Conservation (phyloP, 108 stramenopile genomes). For the Skeletonema grethae region DNA sequence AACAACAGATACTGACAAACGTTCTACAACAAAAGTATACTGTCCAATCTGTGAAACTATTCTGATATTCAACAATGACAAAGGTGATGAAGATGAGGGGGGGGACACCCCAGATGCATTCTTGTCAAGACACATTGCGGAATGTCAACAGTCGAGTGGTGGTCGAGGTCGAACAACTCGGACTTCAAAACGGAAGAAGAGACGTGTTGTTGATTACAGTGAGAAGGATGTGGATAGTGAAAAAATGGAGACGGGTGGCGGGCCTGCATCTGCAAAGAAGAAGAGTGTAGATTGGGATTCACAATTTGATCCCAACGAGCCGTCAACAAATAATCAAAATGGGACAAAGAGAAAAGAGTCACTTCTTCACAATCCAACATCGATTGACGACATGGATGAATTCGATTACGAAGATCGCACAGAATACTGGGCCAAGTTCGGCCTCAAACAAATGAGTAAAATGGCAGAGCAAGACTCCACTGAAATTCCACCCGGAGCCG, state of each 20-base stretch:
- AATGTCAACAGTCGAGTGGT: constrained; percentile 36
- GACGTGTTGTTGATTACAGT: constrained; percentile 18
- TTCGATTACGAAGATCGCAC: constrained; percentile 80
- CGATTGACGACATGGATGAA: constrained; percentile 77
- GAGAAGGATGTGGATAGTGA: constrained; percentile 16
- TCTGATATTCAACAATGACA: constrained; percentile 10
- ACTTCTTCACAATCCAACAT: not conserved
- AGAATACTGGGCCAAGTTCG: constrained; percentile 77
- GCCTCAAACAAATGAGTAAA: constrained; percentile 60
- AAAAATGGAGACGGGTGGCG: not conserved
- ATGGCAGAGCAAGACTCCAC: constrained; percentile 73
- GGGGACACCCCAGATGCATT: constrained; percentile 38
- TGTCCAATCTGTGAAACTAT: constrained; percentile 46
- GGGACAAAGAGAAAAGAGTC: not conserved
- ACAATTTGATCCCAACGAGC: constrained; percentile 8
- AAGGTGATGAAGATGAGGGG: not conserved
- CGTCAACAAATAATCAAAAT: not conserved
- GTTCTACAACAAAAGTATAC: constrained; percentile 39
- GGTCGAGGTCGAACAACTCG: constrained; percentile 21
- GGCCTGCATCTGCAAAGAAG: not conserved
- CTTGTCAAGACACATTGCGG: constrained; percentile 40
- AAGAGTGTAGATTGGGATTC: constrained; percentile 5
- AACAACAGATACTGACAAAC: not conserved
- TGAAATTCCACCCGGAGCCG: constrained; percentile 67
- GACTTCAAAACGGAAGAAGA: constrained; percentile 26